A percentile compares a stretch with the other conserved stretches of the same genome.
Evolutionary conservation across 2,329 filamentous ascomycete species (phyloP).

Genomic region (Monosporascus sp.): DNA sequence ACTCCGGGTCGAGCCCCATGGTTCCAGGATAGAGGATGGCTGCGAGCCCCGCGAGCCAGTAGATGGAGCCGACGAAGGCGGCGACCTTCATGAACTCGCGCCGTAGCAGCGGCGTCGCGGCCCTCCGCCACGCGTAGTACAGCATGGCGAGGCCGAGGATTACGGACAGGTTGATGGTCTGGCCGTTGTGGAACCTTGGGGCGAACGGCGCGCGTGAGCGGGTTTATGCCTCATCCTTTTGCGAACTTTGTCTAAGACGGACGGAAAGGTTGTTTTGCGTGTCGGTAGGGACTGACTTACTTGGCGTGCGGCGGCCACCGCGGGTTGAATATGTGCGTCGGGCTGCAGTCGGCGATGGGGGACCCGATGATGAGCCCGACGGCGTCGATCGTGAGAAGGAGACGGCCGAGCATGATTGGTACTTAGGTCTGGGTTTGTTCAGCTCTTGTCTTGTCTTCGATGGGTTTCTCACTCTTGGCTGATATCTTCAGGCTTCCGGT

Average conservation of each 20-base stretch:
- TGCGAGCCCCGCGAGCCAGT: conserved; percentile 35
- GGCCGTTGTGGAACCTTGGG: conserved; percentile 34
- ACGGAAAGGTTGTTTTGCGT: neutral
- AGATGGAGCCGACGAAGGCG: conserved; percentile 33
- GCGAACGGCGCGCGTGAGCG: conserved; percentile 1
- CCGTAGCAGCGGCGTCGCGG: conserved; percentile 15
- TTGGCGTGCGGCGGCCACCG: conserved; percentile 42
- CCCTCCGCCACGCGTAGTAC: conserved; percentile 33
- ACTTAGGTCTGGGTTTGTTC: neutral
- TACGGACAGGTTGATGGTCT: conserved; percentile 36
- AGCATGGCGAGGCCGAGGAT: conserved; percentile 33
- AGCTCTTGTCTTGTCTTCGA: neutral
- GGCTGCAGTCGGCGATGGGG: conserved; percentile 33
- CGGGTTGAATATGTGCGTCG: conserved; percentile 39
- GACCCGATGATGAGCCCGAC: conserved; percentile 32
- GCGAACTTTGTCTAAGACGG: no score
- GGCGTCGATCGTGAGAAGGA: conserved; percentile 35
- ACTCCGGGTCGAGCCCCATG: conserved; percentile 37
- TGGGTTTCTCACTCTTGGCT: neutral
- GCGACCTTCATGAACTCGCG: conserved; percentile 28
- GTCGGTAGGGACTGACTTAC: conserved; percentile 22
- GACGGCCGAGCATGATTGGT: conserved; percentile 30
- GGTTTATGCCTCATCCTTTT: neutral
- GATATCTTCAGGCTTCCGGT: neutral
- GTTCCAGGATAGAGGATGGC: conserved; percentile 33